Evolutionary conservation across 495 filamentous ascomycete genomes (phyloP).

Genomic region (Hyaloscypha variabilis): DNA sequence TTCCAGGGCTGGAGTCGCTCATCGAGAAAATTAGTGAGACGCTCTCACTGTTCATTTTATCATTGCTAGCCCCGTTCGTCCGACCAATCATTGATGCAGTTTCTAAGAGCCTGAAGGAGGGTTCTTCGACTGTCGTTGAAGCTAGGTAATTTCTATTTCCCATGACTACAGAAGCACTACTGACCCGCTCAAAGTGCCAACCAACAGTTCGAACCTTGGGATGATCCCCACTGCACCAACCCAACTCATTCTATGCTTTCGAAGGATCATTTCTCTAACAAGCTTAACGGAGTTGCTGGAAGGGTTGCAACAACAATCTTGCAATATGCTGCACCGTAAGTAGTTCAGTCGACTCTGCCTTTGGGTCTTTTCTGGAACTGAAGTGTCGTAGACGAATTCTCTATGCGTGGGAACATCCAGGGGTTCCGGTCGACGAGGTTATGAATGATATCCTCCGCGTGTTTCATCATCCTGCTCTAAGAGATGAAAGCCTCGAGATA

Average conservation of each 20-base stretch:
- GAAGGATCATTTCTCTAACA: slow-evolving; percentile 93
- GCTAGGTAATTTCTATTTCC: slow-evolving; percentile 48
- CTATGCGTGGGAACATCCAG: slow-evolving; percentile 87
- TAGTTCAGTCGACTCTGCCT: slow-evolving; percentile 3
- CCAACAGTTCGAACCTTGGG: slow-evolving; percentile 92
- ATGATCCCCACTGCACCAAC: slow-evolving; percentile 79
- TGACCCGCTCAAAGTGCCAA: slow-evolving; percentile 51
- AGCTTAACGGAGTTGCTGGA: slow-evolving; percentile 86
- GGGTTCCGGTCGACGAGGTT: slow-evolving; percentile 77
- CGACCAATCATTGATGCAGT: slow-evolving; percentile 88
- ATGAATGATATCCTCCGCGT: slow-evolving; percentile 72
- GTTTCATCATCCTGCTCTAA: slow-evolving; percentile 87
- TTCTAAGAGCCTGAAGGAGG: slow-evolving; percentile 77
- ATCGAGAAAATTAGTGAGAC: slow-evolving; percentile 92
- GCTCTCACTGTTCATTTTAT: slow-evolving; percentile 86
- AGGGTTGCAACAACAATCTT: slow-evolving; percentile 77
- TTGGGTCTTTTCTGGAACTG: background rate
- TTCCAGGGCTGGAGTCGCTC: slow-evolving; percentile 83
- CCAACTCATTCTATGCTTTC: slow-evolving; percentile 97
- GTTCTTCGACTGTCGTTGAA: slow-evolving; percentile 77
- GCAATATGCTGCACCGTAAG: slow-evolving; percentile 77
- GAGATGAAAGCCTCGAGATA: slow-evolving; percentile 71
- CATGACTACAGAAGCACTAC: too few relatives aligned
- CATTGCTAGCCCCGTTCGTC: slow-evolving; percentile 86
- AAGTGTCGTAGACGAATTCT: slow-evolving; percentile 62